These are phyloP conservation scores for Psilocybe mexicana DNA, from an alignment of 1,284 basidiomycete species.

Conservation along the genomic window DNA sequence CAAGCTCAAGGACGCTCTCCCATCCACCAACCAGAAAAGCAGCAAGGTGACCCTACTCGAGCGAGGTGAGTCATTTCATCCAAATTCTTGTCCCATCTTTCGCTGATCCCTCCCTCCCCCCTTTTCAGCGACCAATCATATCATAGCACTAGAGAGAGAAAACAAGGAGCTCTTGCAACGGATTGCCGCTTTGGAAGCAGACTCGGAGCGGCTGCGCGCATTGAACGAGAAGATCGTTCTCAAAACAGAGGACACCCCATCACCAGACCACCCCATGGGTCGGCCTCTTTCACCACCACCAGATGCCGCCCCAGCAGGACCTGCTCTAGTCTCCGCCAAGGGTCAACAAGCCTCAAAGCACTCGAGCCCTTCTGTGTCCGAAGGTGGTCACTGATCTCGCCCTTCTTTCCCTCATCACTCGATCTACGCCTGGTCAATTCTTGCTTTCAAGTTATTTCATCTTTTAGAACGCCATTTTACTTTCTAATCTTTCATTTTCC, in stretches of 20 bases:
- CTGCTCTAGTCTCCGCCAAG: conserved; percentile 52
- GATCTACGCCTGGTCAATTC: conserved; percentile 3
- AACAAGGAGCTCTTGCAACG: conserved; percentile 70
- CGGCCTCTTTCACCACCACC: conserved; percentile 67
- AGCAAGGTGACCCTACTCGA: conserved; percentile 88
- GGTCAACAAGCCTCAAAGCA: conserved; percentile 55
- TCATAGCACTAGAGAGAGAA: conserved; percentile 64
- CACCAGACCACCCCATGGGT: conserved; percentile 49
- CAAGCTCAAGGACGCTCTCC: conserved; percentile 81
- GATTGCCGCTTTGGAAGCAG: conserved; percentile 60
- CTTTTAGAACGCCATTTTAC: conserved; percentile 24
- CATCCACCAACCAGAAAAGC: conserved; percentile 83
- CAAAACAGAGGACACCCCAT: conserved; percentile 53
- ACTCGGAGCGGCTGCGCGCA: conserved; percentile 64
- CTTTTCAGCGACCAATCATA: conserved; percentile 69
- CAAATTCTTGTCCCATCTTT: conserved; percentile 6
- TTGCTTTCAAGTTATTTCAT: conserved; percentile 30
- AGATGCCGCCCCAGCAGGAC: conserved; percentile 44
- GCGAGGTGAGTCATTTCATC: conserved; percentile 58
- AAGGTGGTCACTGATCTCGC: conserved; percentile 50
- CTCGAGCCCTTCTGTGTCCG: conserved; percentile 65
- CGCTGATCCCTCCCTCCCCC: conserved; percentile 13
- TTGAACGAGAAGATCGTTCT: conserved; percentile 82
- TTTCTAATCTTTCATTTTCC: conserved; percentile 28
- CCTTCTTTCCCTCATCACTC: conserved; percentile 21